Evolutionary conservation across 495 filamentous ascomycete genomes (phyloP).

Genomic region (Aspergillus incahuasiensis): DNA sequence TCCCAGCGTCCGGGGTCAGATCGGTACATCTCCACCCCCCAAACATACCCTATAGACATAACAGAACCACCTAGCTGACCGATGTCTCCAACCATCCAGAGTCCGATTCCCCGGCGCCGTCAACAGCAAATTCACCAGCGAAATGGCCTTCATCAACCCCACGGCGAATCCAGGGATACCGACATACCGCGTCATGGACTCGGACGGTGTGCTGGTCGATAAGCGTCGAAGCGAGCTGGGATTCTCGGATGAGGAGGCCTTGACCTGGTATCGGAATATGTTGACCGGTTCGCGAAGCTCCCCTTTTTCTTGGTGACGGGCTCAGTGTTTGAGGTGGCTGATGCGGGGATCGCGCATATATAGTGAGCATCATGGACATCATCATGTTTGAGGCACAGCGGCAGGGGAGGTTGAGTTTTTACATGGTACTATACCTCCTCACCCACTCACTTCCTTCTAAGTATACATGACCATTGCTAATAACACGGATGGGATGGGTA

Average conservation of each 20-base stretch:
- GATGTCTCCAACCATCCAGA: constrained; percentile 25
- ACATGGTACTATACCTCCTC: constrained; percentile 62
- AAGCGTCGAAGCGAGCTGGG: constrained; percentile 54
- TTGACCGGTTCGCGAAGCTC: constrained; percentile 53
- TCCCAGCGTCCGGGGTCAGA: constrained; percentile 70
- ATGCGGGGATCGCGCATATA: not conserved
- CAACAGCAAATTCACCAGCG: constrained; percentile 82
- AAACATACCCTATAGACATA: not conserved
- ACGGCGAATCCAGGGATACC: constrained; percentile 63
- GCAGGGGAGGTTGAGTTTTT: constrained; percentile 84
- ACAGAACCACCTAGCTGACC: not conserved
- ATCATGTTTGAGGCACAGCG: constrained; percentile 89
- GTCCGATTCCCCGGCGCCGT: constrained; percentile 95
- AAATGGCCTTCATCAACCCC: constrained; percentile 70
- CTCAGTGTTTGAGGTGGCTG: no score
- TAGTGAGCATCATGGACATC: constrained; percentile 85
- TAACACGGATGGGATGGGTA: constrained; percentile 14
- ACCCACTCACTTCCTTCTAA: no score
- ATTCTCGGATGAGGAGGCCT: constrained; percentile 62
- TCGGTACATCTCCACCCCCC: constrained; percentile 21
- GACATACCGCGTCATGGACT: constrained; percentile 83
- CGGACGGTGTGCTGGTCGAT: constrained; percentile 75
- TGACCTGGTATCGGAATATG: constrained; percentile 66
- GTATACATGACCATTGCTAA: not conserved
- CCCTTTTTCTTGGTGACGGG: not conserved